Conservation (phyloP, 2,329 filamentous ascomycete genomes). For the Metarhizium sp. region DNA sequence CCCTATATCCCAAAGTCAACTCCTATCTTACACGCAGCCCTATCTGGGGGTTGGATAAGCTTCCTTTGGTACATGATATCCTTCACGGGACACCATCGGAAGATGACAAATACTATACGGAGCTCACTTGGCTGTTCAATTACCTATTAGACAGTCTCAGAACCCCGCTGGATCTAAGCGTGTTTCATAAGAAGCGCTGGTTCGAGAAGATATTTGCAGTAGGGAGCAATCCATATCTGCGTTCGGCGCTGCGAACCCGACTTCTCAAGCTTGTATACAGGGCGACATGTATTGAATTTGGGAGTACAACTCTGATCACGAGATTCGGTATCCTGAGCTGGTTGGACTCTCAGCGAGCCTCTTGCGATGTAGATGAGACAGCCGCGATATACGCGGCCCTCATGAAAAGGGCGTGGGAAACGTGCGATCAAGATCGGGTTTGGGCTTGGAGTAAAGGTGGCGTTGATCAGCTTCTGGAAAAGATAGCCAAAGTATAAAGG, state of each 20-base stretch:
- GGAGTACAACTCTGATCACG: constrained; percentile 73
- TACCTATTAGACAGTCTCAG: constrained; percentile 62
- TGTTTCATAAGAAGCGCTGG: constrained; percentile 53
- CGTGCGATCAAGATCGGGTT: constrained; percentile 58
- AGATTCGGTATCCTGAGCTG: constrained; percentile 66
- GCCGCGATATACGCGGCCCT: constrained; percentile 43
- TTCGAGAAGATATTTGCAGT: constrained; percentile 68
- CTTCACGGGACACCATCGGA: constrained; percentile 57
- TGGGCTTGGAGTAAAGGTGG: constrained; percentile 54
- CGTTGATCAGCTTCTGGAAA: constrained; percentile 17
- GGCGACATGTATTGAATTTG: constrained; percentile 57
- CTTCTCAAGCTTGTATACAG: constrained; percentile 55
- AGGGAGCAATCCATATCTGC: constrained; percentile 57
- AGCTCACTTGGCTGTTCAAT: constrained; percentile 65
- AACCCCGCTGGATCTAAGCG: constrained; percentile 46
- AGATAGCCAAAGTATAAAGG: background rate
- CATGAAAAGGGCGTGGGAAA: constrained; percentile 49
- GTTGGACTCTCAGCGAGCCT: constrained; percentile 53
- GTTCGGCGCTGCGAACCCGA: constrained; percentile 48
- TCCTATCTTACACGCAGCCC: constrained; percentile 71
- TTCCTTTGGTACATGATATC: constrained; percentile 59
- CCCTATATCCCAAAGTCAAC: constrained; percentile 80
- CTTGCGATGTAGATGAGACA: constrained; percentile 32
- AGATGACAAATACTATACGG: constrained; percentile 63
- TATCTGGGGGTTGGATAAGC: constrained; percentile 62